Percentiles rank a stretch among this genome's conserved stretches.
phyloP scores from a whole-genome alignment of 129 eudicot genomes.

The Flaveria linearis region DNA sequence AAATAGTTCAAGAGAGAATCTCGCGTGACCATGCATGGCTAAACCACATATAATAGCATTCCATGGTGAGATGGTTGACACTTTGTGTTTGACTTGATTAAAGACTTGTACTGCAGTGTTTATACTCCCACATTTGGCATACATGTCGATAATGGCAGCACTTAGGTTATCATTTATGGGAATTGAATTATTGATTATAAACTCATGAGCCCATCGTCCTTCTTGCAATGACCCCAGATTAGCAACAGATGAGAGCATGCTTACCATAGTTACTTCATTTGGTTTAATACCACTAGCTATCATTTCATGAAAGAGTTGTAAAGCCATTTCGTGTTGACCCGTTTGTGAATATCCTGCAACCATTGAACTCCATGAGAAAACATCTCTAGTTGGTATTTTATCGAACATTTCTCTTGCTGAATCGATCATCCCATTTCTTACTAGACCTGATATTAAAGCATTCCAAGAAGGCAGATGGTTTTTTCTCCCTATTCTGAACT shows the following conservation, averaged over 20 bases:
- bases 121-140: constrained; percentile 88
- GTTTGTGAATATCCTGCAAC: constrained; percentile 80
- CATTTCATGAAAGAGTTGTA: constrained; percentile 72
- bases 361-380: constrained; percentile 93
- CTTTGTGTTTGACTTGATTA: constrained; percentile 42
- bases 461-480: constrained; percentile 75
- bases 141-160: constrained; percentile 91
- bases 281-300: constrained; percentile 55
- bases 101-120: constrained; percentile 63
- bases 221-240: constrained; percentile 60
- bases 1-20: constrained; percentile 49
- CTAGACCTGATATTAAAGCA: constrained; percentile 68
- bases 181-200: constrained; percentile 51
- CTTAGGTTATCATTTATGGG: constrained; percentile 64
- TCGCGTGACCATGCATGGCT: constrained; percentile 92
- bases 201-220: constrained; percentile 75
- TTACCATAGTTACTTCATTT: constrained; percentile 85
- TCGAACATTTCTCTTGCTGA: constrained; percentile 55
- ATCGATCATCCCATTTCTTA: constrained; percentile 61
- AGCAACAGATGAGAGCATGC: constrained; percentile 85
- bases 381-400: constrained; percentile 74
- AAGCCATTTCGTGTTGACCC: constrained; percentile 50
- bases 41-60: constrained; percentile 87
- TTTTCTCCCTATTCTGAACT: constrained; percentile 61
- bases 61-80: constrained; percentile 76